Evolutionary conservation across 148 eudicot genomes (phyloP).

Genomic region (Fagopyrum esculentum): DNA sequence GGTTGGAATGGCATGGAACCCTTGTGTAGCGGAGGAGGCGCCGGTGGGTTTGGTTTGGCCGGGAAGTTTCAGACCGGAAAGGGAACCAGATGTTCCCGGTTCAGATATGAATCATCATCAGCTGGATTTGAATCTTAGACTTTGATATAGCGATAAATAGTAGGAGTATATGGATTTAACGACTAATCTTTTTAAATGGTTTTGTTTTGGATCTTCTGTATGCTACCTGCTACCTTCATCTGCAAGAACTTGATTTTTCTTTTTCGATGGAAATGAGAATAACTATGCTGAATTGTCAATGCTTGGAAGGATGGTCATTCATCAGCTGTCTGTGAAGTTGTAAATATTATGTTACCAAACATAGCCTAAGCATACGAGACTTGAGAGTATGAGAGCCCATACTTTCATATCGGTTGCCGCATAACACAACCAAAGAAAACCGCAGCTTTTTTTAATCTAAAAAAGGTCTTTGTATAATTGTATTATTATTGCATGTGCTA

Average conservation of each 20-base stretch:
- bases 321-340: too few species aligned
- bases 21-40: background rate
- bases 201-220: background rate
- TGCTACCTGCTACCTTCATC: background rate
- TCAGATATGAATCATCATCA: constrained; percentile 1
- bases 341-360: too few species aligned
- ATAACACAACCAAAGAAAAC: too few species aligned
- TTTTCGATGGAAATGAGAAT: background rate
- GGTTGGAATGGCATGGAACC: background rate
- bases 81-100: background rate
- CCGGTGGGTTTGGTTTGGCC: constrained; percentile 11
- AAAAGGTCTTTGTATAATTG: too few species aligned
- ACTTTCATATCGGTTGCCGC: too few species aligned
- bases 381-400: too few species aligned
- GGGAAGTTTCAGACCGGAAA: constrained; percentile 7
- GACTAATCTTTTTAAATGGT: constrained; percentile 7
- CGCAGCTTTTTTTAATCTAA: too few species aligned
- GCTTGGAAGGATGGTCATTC: background rate
- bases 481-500: too few species aligned
- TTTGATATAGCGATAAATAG: background rate
- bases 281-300: background rate
- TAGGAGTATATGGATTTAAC: background rate
- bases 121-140: constrained; percentile 14
- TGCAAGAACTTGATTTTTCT: background rate
- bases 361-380: too few species aligned